phyloP scores from a whole-genome alignment of 352 stramenopile genomes.

The Phytophthora syringae region DNA sequence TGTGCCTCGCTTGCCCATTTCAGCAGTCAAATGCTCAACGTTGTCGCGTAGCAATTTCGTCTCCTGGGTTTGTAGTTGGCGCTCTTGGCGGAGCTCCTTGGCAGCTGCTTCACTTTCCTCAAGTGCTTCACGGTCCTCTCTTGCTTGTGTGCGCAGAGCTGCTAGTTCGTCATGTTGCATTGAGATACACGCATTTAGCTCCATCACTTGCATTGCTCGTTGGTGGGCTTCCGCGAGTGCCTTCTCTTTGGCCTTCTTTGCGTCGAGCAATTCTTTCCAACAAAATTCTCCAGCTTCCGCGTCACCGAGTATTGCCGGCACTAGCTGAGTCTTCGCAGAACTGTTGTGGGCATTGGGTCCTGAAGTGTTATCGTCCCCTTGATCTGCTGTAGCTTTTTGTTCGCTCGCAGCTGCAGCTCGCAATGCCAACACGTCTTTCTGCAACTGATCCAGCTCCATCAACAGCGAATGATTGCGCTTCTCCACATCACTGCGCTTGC shows the following conservation, averaged over 20 bases:
- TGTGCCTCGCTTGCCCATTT: conserved; percentile 63
- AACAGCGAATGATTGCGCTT: conserved; percentile 73
- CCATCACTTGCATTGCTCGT: conserved; percentile 65
- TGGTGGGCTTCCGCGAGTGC: conserved; percentile 61
- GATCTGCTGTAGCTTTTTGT: not conserved
- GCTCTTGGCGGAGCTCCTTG: conserved; percentile 56
- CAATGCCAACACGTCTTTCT: conserved; percentile 63
- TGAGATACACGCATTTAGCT: conserved; percentile 75
- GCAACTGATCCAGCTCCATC: conserved; percentile 72
- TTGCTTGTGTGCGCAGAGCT: conserved; percentile 47
- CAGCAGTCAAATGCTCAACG: conserved; percentile 47
- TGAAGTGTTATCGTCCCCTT: not conserved
- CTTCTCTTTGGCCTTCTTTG: conserved; percentile 61
- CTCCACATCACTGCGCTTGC: conserved; percentile 56
- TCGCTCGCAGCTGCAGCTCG: conserved; percentile 42
- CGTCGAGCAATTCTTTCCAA: conserved; percentile 66
- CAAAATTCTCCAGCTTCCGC: conserved; percentile 49
- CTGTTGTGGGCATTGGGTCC: not conserved
- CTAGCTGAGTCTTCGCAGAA: conserved; percentile 20
- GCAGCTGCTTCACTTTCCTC: conserved; percentile 49
- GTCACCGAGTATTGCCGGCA: conserved; percentile 14
- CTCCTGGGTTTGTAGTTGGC: conserved; percentile 59
- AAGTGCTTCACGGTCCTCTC: conserved; percentile 45
- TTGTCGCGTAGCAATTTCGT: conserved; percentile 63
- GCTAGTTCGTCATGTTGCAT: conserved; percentile 82